Percentiles rank a stretch among this genome's conserved stretches.
phyloP scores from a whole-genome alignment of 768 basidiomycete genomes.

The Xanthoconium stramineum region DNA sequence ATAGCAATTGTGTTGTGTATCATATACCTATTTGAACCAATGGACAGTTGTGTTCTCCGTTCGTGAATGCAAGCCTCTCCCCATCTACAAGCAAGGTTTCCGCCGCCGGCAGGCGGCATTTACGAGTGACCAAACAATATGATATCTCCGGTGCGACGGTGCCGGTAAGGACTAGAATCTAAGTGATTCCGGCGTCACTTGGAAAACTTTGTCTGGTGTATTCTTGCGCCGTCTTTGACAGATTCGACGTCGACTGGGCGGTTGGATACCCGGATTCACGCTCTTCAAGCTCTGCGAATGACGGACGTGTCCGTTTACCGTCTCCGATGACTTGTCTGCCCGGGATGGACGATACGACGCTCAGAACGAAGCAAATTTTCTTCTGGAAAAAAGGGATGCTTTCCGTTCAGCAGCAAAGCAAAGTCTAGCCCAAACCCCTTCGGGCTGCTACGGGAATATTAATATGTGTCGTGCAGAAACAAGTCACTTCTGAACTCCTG shows the following conservation, averaged over 20 bases:
- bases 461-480: neutral
- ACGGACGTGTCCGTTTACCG: neutral
- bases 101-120: too few species aligned
- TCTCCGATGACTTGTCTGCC: neutral
- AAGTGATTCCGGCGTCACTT: neutral
- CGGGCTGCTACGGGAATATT: neutral
- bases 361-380: neutral
- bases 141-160: conserved; percentile 1
- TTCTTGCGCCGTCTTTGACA: neutral
- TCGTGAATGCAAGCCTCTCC: too few species aligned
- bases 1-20: too few species aligned
- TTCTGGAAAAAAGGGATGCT: neutral
- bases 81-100: too few species aligned
- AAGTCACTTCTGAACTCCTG: neutral
- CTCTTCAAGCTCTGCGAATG: neutral
- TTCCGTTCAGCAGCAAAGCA: conserved; percentile 1
- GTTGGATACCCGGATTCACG: neutral
- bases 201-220: neutral
- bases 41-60: too few species aligned
- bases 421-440: neutral
- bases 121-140: neutral
- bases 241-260: neutral
- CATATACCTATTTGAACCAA: too few species aligned
- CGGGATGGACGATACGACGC: neutral
- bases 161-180: neutral